phyloP scores from a whole-genome alignment of 352 stramenopile species.

The Globisporangium acanthophoron region DNA sequence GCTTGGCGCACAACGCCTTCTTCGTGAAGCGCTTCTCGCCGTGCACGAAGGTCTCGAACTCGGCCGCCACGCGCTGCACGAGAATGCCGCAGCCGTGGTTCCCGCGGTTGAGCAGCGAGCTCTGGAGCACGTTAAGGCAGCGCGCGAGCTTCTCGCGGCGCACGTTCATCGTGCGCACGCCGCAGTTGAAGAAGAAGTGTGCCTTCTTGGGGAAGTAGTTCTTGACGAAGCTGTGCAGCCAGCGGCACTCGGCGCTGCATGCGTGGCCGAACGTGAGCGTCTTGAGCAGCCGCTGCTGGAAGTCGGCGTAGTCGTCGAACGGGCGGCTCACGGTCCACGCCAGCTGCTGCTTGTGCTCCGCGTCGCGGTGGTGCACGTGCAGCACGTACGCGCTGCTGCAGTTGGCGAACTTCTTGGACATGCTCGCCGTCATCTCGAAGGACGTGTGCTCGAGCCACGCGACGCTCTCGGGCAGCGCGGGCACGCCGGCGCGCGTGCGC shows the following conservation, averaged over 20 bases:
- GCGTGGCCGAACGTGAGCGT: constrained; percentile 44
- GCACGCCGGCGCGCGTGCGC: neutral
- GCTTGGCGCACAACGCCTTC: neutral
- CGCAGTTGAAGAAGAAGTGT: constrained; percentile 18
- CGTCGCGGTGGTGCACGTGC: constrained; percentile 5
- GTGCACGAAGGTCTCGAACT: constrained; percentile 16
- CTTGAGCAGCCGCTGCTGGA: constrained; percentile 44
- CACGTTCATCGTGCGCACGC: constrained; percentile 5
- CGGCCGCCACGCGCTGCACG: constrained; percentile 22
- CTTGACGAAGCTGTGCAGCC: constrained; percentile 56
- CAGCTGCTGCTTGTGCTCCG: no score
- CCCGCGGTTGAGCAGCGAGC: constrained; percentile 24
- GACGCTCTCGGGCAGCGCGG: constrained; percentile 1
- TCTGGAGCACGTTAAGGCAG: constrained; percentile 26
- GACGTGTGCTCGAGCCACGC: constrained; percentile 8
- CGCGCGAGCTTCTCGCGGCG: constrained; percentile 20
- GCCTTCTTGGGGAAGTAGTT: constrained; percentile 52
- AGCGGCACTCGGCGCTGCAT: constrained; percentile 58
- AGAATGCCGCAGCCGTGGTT: constrained; percentile 35
- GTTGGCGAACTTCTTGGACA: constrained; percentile 1
- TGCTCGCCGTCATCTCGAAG: constrained; percentile 7
- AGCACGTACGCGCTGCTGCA: constrained; percentile 2
- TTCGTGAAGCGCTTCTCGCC: constrained; percentile 2
- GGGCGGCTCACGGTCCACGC: neutral
- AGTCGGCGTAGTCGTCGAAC: constrained; percentile 41